Conservation (phyloP, 129 eudicot species). For the Heracleum sosnowskyi region DNA sequence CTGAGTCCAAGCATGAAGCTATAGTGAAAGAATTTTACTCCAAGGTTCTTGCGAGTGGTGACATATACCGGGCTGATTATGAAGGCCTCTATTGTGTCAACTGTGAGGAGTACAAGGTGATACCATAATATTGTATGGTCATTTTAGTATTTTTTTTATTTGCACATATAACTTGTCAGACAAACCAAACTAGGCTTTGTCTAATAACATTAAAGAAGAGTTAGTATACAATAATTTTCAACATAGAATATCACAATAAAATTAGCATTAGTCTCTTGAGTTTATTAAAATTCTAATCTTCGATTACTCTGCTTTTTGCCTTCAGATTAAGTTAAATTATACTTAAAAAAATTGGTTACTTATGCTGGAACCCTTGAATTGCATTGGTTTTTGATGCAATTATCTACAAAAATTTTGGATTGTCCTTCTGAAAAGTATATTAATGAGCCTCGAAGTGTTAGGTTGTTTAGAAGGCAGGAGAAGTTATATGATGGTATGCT, state of each 20-base stretch:
- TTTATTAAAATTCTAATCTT: not conserved
- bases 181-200: not conserved
- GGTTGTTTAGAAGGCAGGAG: not conserved
- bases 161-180: not conserved
- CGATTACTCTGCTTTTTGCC: not conserved
- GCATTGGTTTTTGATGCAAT: not conserved
- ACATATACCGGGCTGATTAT: conserved; percentile 88
- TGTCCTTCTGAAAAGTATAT: not conserved
- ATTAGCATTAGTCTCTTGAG: not conserved
- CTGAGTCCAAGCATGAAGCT: conserved; percentile 78
- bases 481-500: not conserved
- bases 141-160: not conserved
- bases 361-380: not conserved
- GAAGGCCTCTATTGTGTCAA: conserved; percentile 96
- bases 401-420: not conserved
- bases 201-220: not conserved
- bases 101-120: conserved; percentile 98
- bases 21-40: conserved; percentile 82
- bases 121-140: not conserved
- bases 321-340: not conserved
- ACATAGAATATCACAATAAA: not conserved
- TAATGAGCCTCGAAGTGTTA: not conserved
- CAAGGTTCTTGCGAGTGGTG: conserved; percentile 87
- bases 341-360: not conserved
- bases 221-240: not conserved